Evolutionary conservation across 768 basidiomycete genomes (phyloP), one percentile per base, ranked within the genome.

Genomic region (Lepiota subincarnata): DNA sequence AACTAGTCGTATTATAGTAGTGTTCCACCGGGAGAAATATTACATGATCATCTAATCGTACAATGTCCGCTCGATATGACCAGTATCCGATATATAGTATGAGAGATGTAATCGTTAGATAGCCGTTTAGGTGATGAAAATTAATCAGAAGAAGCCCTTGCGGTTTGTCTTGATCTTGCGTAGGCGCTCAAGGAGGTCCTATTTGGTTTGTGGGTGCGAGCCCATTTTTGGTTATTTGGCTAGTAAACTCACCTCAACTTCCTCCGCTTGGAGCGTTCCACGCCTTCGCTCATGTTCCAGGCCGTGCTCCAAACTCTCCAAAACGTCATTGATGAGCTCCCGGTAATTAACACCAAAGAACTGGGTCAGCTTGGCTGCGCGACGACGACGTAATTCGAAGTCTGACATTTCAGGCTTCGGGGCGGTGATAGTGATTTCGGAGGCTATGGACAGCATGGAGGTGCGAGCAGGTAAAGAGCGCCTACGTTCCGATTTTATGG

Each of bases 341-440:
- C 82, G 78, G 66, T 93, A 92, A 65, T 90, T 80, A 38, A 92
- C 91, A 19, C 90, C 90, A 69, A 93, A 93, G 76, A 92, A 92
- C 68, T 86, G 78, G 22, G 87, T 86, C 55, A 93, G 76, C 73
- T 93, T 93, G 57, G 90, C 89, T 4, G 89, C 90, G 54, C 84
- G 75, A 38, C 82, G 73, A 49, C 91, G 75, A 43, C 89, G 83
- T 52, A 77, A 66, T 66, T 92, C 86, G 74, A 92, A 92, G 55
- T 76, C 71, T 12, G 71, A 71, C 55, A 74, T 57, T 10, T 80
- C 75, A 3, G 78, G 72, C 53, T 74, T 72, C 20, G 76, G 66
- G 16, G 77, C 59, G 14, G 68, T 41, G 22, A 73, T 34, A 48
- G 69, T 76, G 60, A 70, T 71, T 50, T 83, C 81, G 13, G 84